phyloP scores from a whole-genome alignment of 2,329 filamentous ascomycete genomes.

The Echinosphaeria canescens region DNA sequence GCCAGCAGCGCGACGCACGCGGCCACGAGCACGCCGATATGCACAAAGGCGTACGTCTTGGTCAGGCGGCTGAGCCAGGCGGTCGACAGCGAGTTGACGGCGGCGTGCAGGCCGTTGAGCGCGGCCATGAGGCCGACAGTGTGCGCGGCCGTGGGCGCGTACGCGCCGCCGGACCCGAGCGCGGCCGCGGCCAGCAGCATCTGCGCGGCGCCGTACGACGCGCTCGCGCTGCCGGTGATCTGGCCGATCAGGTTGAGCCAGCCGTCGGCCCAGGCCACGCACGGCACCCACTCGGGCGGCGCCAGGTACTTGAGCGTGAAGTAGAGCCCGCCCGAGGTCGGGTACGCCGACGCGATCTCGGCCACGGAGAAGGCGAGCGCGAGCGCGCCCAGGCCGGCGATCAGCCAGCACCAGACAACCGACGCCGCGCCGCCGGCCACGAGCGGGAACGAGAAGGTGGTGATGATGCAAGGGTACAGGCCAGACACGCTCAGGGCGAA shows the following conservation, averaged over 20 bases:
- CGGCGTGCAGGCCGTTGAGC: slow-evolving; percentile 22
- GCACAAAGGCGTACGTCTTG: slow-evolving; percentile 29
- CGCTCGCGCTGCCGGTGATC: slow-evolving; percentile 25
- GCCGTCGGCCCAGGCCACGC: slow-evolving; percentile 23
- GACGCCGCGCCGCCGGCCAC: slow-evolving; percentile 27
- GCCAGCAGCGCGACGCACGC: slow-evolving; percentile 25
- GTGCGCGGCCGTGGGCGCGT: slow-evolving; percentile 17
- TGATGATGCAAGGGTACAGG: slow-evolving; percentile 30
- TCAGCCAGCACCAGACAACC: slow-evolving; percentile 35
- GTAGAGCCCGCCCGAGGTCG: slow-evolving; percentile 26
- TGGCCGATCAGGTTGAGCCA: slow-evolving; percentile 27
- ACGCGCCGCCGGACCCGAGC: slow-evolving; percentile 20
- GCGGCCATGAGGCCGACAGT: slow-evolving; percentile 29
- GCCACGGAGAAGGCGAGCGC: slow-evolving; percentile 30
- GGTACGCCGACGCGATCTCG: slow-evolving; percentile 33
- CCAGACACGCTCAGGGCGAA: slow-evolving; percentile 33
- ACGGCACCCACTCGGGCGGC: slow-evolving; percentile 21
- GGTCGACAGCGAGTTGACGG: slow-evolving; percentile 28
- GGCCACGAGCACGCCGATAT: slow-evolving; percentile 22
- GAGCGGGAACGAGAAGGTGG: slow-evolving; percentile 30
- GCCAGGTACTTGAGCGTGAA: slow-evolving; percentile 32
- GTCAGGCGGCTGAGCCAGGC: slow-evolving; percentile 34
- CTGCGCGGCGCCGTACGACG: slow-evolving; percentile 28
- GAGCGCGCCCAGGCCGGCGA: slow-evolving; percentile 31
- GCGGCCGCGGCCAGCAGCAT: slow-evolving; percentile 28